Conservation (phyloP, 2,329 filamentous ascomycete genomes). For the Diaporthe eres region DNA sequence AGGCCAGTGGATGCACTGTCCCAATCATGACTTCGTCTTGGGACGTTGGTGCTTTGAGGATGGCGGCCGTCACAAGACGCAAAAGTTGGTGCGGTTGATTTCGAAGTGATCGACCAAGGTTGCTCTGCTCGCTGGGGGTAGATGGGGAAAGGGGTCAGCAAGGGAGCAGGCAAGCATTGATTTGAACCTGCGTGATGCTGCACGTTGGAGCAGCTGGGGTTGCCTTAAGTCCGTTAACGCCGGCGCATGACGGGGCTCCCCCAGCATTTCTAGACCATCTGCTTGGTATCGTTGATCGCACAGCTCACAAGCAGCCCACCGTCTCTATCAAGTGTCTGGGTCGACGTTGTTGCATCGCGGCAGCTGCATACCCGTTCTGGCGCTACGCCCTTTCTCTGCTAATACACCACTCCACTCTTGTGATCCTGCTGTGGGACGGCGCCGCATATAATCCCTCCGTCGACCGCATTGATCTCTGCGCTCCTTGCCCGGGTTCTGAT, state of each 20-base stretch:
- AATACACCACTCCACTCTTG: slow-evolving; percentile 28
- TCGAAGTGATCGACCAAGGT: neutral
- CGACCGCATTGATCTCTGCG: slow-evolving; percentile 26
- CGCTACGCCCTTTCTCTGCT: slow-evolving; percentile 13
- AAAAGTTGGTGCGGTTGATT: neutral
- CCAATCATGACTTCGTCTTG: neutral
- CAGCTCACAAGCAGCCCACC: slow-evolving; percentile 24
- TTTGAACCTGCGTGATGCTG: slow-evolving; percentile 7
- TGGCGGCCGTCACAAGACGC: neutral
- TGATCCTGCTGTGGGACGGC: slow-evolving; percentile 9
- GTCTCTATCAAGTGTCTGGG: neutral
- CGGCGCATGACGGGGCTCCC: neutral
- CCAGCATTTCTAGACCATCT: neutral
- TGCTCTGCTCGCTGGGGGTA: neutral
- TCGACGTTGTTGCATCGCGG: neutral
- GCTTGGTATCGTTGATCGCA: slow-evolving; percentile 2
- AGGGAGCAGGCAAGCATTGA: neutral
- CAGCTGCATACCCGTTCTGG: neutral
- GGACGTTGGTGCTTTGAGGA: neutral
- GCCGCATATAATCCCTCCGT: slow-evolving; percentile 30
- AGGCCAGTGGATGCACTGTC: neutral
- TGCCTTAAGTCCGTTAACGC: slow-evolving; percentile 26
- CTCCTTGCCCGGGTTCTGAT: neutral
- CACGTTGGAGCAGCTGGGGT: neutral
- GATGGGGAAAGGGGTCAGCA: neutral